Base-by-base conservation (phyloP, 1,284 basidiomycete genomes). In the Ganoderma resinaceum region DNA sequence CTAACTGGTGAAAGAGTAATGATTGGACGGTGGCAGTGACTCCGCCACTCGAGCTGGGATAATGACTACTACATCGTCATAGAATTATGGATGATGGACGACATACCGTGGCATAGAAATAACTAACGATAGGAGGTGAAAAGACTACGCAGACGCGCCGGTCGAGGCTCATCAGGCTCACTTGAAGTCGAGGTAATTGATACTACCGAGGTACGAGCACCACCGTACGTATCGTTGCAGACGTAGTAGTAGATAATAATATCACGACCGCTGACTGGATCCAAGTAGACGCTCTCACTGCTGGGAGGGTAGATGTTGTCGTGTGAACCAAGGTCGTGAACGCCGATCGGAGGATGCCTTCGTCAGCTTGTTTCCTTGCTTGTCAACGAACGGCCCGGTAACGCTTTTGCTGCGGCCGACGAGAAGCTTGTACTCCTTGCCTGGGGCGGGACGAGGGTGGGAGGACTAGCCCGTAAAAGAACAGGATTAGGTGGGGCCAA, bases 221-320 rank as follows among this genome's bases (percentile, higher is more conserved):
- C 65, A 31, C 52, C 52, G 12, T 46, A 26, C 49, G 37, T 23
- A 4, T 62, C 65, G 40, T 62, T 58, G 20, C 38, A 68, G 18
- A 73, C 64, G 49, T 69, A 69, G 59, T 69, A 68, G 42, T 73
- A 70, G 9, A 71, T 62, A 20, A 70, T 66, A 33, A 73, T 61
- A 35, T 70, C 72, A 20, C 65, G 64, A 1, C 64, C 65, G 59
- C 69, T 66, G 43, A 66, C 66, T 11, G 64, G 58, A 53, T 70
- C 67, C 12, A 35, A 49, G 52, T 64, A 68, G 31, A 69, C 37
- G 57, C 66, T 70, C 63, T 69, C 63, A 3, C 75, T 77, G 37
- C 80, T 79, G 20, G 79, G 78, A 14, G 78, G 78, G 65, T 78
- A 80, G 63, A 81, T 73, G 62, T 80, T 77, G 60, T 73, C 80